A percentile compares a stretch with the other conserved stretches of the same genome.
phyloP scores from a whole-genome alignment of 805 yeast genomes.

The Suhomyces sp. region DNA sequence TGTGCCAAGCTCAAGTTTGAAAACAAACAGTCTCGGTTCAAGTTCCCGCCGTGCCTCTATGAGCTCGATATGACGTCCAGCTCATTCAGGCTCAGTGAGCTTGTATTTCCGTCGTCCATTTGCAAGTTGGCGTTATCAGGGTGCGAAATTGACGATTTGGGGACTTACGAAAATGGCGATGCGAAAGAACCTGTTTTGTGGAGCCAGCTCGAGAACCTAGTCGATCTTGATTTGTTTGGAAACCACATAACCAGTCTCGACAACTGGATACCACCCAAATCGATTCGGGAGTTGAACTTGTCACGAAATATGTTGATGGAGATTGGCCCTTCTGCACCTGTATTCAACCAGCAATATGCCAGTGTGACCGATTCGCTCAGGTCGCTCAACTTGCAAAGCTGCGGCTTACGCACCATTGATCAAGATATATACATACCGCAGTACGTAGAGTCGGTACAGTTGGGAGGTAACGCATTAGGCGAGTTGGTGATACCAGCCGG shows the following conservation, averaged over 20 bases:
- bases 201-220: slow-evolving; percentile 21
- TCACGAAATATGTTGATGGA: slow-evolving; percentile 18
- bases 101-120: slow-evolving; percentile 23
- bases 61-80: slow-evolving; percentile 25
- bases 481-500: slow-evolving; percentile 9
- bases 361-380: slow-evolving; percentile 1
- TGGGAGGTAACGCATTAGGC: slow-evolving; percentile 12
- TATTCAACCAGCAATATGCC: slow-evolving; percentile 4
- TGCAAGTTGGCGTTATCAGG: slow-evolving; percentile 22
- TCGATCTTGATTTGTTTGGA: slow-evolving; percentile 20
- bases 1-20: slow-evolving; percentile 11
- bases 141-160: slow-evolving; percentile 20
- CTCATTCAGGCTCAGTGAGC: slow-evolving; percentile 16
- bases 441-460: slow-evolving; percentile 1
- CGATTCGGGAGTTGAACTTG: slow-evolving; percentile 21
- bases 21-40: background rate
- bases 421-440: slow-evolving; percentile 6
- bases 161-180: slow-evolving; percentile 14
- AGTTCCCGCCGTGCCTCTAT: slow-evolving; percentile 19
- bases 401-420: slow-evolving; percentile 6
- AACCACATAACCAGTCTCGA: slow-evolving; percentile 19
- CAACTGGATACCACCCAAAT: slow-evolving; percentile 11
- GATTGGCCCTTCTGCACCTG: slow-evolving; percentile 1
- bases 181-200: slow-evolving; percentile 12
- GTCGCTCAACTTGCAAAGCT: slow-evolving; percentile 6